Conservation (phyloP, 345 rosid species). For the Theobroma cacao region DNA sequence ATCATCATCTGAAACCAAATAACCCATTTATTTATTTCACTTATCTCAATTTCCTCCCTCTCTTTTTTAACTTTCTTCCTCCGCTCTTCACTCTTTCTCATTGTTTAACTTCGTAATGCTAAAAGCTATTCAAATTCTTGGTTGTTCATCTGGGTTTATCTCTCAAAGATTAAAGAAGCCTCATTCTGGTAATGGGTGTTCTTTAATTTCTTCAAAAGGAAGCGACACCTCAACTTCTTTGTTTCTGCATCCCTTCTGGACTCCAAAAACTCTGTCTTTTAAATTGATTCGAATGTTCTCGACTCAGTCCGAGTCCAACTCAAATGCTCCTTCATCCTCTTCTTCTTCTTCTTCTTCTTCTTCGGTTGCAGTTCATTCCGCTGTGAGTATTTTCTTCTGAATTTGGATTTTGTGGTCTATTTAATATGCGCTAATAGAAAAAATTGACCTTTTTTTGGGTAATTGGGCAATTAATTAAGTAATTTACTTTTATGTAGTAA, state of each 20-base stretch:
- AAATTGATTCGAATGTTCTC: constrained; percentile 36
- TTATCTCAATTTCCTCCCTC: not conserved
- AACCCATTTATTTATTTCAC: not conserved
- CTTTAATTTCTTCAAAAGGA: constrained; percentile 21
- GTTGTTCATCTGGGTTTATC: constrained; percentile 51
- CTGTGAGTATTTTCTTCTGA: constrained; percentile 46
- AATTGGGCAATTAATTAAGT: not conserved
- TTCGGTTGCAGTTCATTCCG: constrained; percentile 43
- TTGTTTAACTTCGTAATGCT: constrained; percentile 44
- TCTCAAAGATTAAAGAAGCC: constrained; percentile 54
- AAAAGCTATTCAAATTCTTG: constrained; percentile 63
- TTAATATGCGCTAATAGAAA: not conserved
- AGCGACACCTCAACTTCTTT: constrained; percentile 7
- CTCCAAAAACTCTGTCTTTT: constrained; percentile 28
- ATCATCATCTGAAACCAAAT: too few relatives aligned
- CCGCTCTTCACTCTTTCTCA: not conserved
- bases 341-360: constrained; percentile 38
- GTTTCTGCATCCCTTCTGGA: constrained; percentile 14
- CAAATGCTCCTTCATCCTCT: constrained; percentile 26
- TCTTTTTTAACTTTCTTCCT: not conserved
- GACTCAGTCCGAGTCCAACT: constrained; percentile 46
- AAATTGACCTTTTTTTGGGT: not conserved
- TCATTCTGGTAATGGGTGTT: constrained; percentile 30
- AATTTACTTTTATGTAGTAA: not conserved
- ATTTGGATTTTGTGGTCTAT: not conserved